Evolutionary conservation across 1,284 basidiomycete species (phyloP), one percentile per base, ranked within the genome.

Genomic region (Fomitopsis schrenkii): DNA sequence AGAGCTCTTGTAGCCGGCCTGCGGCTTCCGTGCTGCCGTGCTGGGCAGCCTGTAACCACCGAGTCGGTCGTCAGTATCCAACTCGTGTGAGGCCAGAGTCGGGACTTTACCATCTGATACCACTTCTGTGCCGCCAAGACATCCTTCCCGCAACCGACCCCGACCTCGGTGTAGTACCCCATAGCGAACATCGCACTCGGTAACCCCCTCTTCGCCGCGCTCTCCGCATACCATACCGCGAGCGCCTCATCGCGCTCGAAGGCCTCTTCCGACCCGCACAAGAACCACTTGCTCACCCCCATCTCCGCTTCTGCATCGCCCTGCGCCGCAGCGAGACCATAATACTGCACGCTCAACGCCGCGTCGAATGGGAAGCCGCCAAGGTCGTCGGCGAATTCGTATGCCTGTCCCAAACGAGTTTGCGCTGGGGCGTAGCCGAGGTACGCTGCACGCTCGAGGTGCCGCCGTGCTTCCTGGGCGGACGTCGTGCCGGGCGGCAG

Each of bases 271-370:
- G 85, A 86, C 0, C 93, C 93, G 71, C 94, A 96, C 55, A 96
- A 75, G 80, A 96, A 97, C 94, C 94, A 96, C 74, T 95, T 97
- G 75, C 84, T 87, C 45, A 97, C 79, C 6, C 93, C 94, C 94
- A 97, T 95, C 72, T 97, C 94, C 0, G 95, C 95, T 70, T 97
- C 94, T 30, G 84, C 79, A 73, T 97, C 93, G 28, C 91, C 91
- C 66, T 88, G 84, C 74, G 94, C 86, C 58, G 85, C 90, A 0
- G 95, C 95, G 4, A 89, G 77, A 14, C 84, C 87, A 75, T 97
- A 97, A 74, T 94, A 97, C 72, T 95, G 93, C 28, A 98, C 94
- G 59, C 88, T 91, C 53, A 96, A 79, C 22, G 96, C 77, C 0
- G 95, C 88, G 69, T 97, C 94, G 73, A 94, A 97, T 0, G 87